Evolutionary conservation across 495 filamentous ascomycete genomes (phyloP).

Genomic region (Bacidia gigantensis): DNA sequence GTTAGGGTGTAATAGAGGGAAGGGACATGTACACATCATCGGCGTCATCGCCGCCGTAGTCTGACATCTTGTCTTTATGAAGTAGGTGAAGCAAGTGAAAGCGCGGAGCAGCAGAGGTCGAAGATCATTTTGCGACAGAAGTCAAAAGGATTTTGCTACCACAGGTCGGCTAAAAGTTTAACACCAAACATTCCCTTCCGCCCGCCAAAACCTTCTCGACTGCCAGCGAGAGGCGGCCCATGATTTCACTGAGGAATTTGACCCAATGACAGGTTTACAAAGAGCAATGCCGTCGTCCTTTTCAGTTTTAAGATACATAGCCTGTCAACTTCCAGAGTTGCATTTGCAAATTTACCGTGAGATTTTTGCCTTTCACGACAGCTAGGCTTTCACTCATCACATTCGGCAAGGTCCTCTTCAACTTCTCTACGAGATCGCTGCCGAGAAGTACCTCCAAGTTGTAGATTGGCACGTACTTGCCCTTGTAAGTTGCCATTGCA

Average conservation of each 20-base stretch:
- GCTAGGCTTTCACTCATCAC: constrained; percentile 18
- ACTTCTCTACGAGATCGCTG: constrained; percentile 19
- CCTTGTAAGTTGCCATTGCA: constrained; percentile 12
- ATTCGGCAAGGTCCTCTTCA: constrained; percentile 19
- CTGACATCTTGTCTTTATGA: constrained; percentile 50
- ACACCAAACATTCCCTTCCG: no score
- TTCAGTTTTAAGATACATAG: constrained; percentile 19
- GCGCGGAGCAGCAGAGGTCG: no score
- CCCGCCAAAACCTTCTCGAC: no score
- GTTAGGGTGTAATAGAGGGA: not conserved
- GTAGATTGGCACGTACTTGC: constrained; percentile 29
- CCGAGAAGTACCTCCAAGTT: constrained; percentile 30
- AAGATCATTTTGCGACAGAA: not conserved
- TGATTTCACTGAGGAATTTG: no score
- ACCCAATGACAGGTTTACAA: no score
- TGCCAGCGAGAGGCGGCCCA: no score
- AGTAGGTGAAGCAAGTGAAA: not conserved
- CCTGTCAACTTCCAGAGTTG: constrained; percentile 56
- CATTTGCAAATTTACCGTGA: constrained; percentile 38
- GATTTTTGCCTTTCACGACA: constrained; percentile 26
- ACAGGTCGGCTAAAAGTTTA: not conserved
- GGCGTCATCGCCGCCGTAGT: constrained; percentile 62
- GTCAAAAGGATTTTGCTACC: not conserved
- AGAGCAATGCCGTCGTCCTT: not conserved
- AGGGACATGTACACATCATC: constrained; percentile 34